Evolutionary conservation across 2,329 filamentous ascomycete genomes (phyloP).

Genomic region (Colletotrichum cereale): DNA sequence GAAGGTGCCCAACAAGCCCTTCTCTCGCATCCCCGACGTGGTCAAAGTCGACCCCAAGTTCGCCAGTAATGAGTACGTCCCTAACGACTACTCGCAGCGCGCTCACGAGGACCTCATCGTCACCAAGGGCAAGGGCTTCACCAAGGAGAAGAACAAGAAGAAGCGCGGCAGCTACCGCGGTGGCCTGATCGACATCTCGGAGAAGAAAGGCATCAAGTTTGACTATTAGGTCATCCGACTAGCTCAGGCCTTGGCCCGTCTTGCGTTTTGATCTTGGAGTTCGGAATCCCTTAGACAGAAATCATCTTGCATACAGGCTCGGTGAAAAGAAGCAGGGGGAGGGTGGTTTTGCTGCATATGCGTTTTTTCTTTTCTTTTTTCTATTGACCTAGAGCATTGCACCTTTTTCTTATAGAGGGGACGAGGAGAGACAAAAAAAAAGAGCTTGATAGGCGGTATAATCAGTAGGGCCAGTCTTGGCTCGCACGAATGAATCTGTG

Average conservation of each 20-base stretch:
- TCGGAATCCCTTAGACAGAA: conserved; percentile 15
- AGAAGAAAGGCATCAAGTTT: conserved; percentile 92
- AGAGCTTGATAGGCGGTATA: conserved; percentile 5
- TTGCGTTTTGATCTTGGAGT: conserved; percentile 28
- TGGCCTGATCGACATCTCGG: conserved; percentile 84
- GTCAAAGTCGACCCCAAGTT: conserved; percentile 77
- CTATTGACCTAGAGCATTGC: conserved; percentile 8
- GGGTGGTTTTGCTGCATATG: conserved; percentile 8
- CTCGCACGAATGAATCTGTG: not conserved
- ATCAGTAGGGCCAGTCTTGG: conserved; percentile 4
- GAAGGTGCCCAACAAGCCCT: conserved; percentile 72
- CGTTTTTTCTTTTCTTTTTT: conserved; percentile 5
- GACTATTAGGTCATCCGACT: conserved; percentile 70
- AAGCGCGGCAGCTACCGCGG: conserved; percentile 92
- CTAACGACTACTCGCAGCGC: conserved; percentile 88
- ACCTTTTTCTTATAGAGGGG: not conserved
- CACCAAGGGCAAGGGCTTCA: conserved; percentile 96
- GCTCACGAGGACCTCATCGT: conserved; percentile 90
- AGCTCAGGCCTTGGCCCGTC: conserved; percentile 1
- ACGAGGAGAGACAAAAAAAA: not conserved
- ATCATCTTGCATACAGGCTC: not conserved
- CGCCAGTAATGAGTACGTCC: conserved; percentile 82
- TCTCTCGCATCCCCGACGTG: conserved; percentile 81
- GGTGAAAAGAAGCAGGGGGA: not conserved
- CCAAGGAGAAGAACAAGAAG: conserved; percentile 99